Base-by-base conservation (phyloP, 768 basidiomycete genomes). In the Lactarius sanguifluus region DNA sequence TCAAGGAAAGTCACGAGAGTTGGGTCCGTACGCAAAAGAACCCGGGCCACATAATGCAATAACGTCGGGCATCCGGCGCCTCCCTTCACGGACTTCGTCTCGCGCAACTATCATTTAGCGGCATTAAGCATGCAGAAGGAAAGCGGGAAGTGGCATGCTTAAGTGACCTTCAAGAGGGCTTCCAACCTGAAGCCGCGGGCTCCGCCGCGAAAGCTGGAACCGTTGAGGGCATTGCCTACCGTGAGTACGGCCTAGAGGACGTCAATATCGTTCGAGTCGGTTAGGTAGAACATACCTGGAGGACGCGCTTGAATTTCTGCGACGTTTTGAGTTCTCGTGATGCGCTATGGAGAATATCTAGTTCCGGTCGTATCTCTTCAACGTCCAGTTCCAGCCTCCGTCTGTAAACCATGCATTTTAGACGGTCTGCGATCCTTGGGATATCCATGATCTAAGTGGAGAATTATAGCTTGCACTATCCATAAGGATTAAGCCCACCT, bases 101-200 rank as follows among this genome's bases (percentile, higher is more conserved):
- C 93, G 73, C 86, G 89, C 77, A 94, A 77, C 94, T 96, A 68
- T 25, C 38, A 25, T 57, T 34, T 15, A 40, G 4, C 20, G 40
- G 9, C 41, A 43, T 25, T 25, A 67, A 23, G 25, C n/a, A 55
- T 5, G n/a, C 40, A 2, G 1, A 43, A 20, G 50, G 8, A 40
- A 60, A 34, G 13, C 1, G 34, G 20, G 25, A 28, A 52, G 50
- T 52, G 50, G 47, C 15, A 3, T 20, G 16, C n/a, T 54, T 18
- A 30, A 40, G 74, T 23, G 61, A 94, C 94, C 87, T 96, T 94
- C 28, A 87, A 75, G 30, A 98, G 76, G 0, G 90, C 86, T 62
- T 92, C 90, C 30, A 98, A 78, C 71, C 88, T 90, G 77, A 98
- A 96, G 1, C 95, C 96, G 5, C 78, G 79, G 16, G 95, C 95